phyloP scores from a whole-genome alignment of 2,329 filamentous ascomycete species.

The Exophiala spinifera region DNA sequence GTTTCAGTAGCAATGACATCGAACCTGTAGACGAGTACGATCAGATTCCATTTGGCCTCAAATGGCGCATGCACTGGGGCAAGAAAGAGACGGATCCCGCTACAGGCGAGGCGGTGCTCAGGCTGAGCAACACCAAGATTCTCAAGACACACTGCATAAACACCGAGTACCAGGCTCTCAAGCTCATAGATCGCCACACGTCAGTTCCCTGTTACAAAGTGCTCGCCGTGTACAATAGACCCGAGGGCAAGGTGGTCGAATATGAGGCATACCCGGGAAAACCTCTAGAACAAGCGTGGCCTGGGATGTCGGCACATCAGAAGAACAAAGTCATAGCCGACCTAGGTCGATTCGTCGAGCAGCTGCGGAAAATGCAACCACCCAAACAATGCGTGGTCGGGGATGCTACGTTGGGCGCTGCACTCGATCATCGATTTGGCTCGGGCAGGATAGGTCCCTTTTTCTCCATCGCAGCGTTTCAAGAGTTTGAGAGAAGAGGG shows the following conservation, averaged over 20 bases:
- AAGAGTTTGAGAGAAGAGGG: slow-evolving; percentile 27
- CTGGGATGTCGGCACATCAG: slow-evolving; percentile 24
- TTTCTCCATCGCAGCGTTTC: slow-evolving; percentile 27
- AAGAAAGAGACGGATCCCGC: slow-evolving; percentile 26
- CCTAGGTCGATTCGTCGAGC: slow-evolving; percentile 28
- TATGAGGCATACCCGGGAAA: slow-evolving; percentile 28
- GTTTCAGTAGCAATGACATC: slow-evolving; percentile 22
- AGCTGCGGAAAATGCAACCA: slow-evolving; percentile 28
- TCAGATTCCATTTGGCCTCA: slow-evolving; percentile 23
- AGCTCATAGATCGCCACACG: slow-evolving; percentile 27
- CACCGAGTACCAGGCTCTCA: slow-evolving; percentile 29
- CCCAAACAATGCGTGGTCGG: slow-evolving; percentile 29
- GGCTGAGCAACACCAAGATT: slow-evolving; percentile 25
- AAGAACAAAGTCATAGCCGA: slow-evolving; percentile 28
- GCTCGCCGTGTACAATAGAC: slow-evolving; percentile 26
- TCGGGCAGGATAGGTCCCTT: slow-evolving; percentile 27
- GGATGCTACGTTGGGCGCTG: slow-evolving; percentile 28
- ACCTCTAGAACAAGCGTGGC: slow-evolving; percentile 22
- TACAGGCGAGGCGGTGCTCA: slow-evolving; percentile 23
- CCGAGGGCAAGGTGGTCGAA: slow-evolving; percentile 28
- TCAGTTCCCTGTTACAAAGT: slow-evolving; percentile 28
- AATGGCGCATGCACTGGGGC: slow-evolving; percentile 27
- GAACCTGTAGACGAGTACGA: slow-evolving; percentile 29
- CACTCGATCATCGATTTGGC: slow-evolving; percentile 28
- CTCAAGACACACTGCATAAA: slow-evolving; percentile 28